Base-by-base conservation (phyloP, 148 eudicot species). In the Chenopodium formosanum region DNA sequence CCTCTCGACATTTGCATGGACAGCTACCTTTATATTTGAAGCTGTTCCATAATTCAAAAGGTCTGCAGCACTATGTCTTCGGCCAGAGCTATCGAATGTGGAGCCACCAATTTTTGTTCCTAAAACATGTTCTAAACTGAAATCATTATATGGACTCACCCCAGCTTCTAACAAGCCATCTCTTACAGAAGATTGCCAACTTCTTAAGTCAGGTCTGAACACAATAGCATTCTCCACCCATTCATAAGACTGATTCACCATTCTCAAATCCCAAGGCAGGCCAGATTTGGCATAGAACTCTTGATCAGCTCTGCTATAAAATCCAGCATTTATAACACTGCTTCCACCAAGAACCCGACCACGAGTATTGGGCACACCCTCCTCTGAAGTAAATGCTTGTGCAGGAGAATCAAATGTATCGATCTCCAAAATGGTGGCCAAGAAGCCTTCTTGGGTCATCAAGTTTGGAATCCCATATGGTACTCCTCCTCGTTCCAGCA, bases 281-380 rank as follows among this genome's bases (percentile, higher is more conserved):
- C 91, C 94, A 10, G 93, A 89, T 2, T 78, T 83, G 3, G 1
- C 50, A 56, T 89, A 95, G 52, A 95, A 95, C 0, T 90, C 93
- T 20, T 37, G 82, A 70, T 95, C 95, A 3, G 97, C 98, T 34
- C 99, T 79, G 77, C 93, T 90, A 82, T 95, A 95, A 72, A 96
- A 94, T 17, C 98, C 98, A 0, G 99, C 99, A 47, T 96, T 96
- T 44, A 96, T 91, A 6, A 91, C 92, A 71, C 99, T 96, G 81
- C 99, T 94, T 20, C 99, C 99, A 3, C 99, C 99, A 27, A 96
- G 98, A 79, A 96, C 90, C 4, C 99, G 85, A 10, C 99, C 99
- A n/a, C 99, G 86, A 78, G 95, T 92, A 65, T 96, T 96, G 12
- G 95, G 98, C 19, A 96, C 99, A 0, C 98, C 97, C 12, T 95